These are phyloP conservation scores for Calocybe gangraenosa DNA, from an alignment of 768 basidiomycete species.

Conservation along the genomic window DNA sequence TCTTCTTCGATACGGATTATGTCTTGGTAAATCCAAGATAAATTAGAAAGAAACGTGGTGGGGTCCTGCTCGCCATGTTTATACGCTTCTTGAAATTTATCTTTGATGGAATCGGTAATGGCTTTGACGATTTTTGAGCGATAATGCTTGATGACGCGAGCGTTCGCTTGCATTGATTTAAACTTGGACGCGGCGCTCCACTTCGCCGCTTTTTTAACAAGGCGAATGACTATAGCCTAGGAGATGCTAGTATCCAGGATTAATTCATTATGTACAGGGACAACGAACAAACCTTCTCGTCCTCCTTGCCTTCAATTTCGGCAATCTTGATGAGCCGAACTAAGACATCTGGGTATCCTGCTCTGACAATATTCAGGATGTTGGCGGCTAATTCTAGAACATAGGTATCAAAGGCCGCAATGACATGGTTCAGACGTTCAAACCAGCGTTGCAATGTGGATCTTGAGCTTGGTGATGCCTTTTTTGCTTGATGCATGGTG, in stretches of 20 bases:
- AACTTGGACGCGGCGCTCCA: slow-evolving; percentile 91
- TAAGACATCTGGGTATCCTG: slow-evolving; percentile 79
- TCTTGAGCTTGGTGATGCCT: slow-evolving; percentile 63
- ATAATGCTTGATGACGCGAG: slow-evolving; percentile 93
- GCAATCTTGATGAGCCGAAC: slow-evolving; percentile 92
- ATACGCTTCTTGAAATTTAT: slow-evolving; percentile 66
- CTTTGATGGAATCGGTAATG: slow-evolving; percentile 73
- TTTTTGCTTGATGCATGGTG: slow-evolving; percentile 91
- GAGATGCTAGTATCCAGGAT: neutral
- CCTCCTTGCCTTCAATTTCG: slow-evolving; percentile 88
- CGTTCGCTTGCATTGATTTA: slow-evolving; percentile 89
- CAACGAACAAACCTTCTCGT: slow-evolving; percentile 91
- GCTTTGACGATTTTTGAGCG: slow-evolving; percentile 82
- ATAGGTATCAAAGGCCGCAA: slow-evolving; percentile 82
- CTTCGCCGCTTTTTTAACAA: slow-evolving; percentile 92
- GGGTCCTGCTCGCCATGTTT: slow-evolving; percentile 60
- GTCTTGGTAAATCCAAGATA: slow-evolving; percentile 94
- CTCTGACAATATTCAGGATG: slow-evolving; percentile 73
- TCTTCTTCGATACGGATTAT: slow-evolving; percentile 89
- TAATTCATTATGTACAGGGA: neutral
- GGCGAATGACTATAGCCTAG: slow-evolving; percentile 88
- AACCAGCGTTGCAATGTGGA: slow-evolving; percentile 76
- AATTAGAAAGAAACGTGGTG: slow-evolving; percentile 65
- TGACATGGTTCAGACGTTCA: slow-evolving; percentile 76
- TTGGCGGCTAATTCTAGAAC: slow-evolving; percentile 73